Evolutionary conservation across 2,329 filamentous ascomycete genomes (phyloP), one percentile per base, ranked within the genome.

Genomic region (Claviceps sp.): DNA sequence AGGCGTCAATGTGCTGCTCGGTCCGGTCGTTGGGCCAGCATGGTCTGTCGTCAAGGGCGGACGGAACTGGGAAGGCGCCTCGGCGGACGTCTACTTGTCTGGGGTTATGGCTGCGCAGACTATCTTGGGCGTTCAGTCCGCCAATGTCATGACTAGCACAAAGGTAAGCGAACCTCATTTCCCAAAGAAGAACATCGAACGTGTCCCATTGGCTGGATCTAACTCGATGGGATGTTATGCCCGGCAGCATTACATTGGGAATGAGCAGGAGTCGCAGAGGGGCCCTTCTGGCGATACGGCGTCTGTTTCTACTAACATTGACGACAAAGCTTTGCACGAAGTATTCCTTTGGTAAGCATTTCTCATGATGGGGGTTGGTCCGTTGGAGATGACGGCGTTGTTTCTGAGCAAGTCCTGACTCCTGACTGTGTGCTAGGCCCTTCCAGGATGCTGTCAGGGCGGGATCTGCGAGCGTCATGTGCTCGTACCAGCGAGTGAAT

Each of bases 1-100:
- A 65, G 88, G 88, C 48, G 78, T 88, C 37, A 85, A 94, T 62
- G 75, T 93, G 13, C 77, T 85, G 52, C 74, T 94, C 9, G 88
- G 87, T 0, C 88, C 88, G 2, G 86, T 86, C 0, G 80, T 87
- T 53, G 81, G 82, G 0, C 81, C 83, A 0, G 61, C 83, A 0
- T 83, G 83, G 11, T 72, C 81, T 2, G 71, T 82, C 47, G 77
- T 79, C 1, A 69, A 72, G 22, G 77, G 78, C 49, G 83, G 83
- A 0, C 70, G 83, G 50, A 83, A 82, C 55, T 86, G 81, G 78
- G 80, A 83, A 61, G 78, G 78, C 9, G 56, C 64, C 39, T 60
- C 61, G 2, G 58, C 46, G 70, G 79, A 83, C 58, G 79, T 79
- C 0, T 83, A 86, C 45, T 68, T 88, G 0, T 80, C 65, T 13